Base-by-base conservation (phyloP, 305 asterid genomes). In the Fraxinus dipetala region DNA sequence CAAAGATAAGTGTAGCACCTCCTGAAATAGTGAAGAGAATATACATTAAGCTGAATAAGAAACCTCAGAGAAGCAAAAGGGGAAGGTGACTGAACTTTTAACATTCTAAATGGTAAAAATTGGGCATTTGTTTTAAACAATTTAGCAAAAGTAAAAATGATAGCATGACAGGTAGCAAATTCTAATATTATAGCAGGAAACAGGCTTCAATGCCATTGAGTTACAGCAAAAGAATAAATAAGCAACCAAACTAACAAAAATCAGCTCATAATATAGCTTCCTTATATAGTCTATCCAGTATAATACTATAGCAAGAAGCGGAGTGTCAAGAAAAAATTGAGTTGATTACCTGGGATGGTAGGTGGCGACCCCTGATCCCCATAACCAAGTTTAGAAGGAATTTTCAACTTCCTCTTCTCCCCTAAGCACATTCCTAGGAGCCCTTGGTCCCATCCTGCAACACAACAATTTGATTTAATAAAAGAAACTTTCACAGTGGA, bases 401-500 rank as follows among this genome's bases (percentile, higher is more conserved):
- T 96, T 83, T 91, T 92, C 91, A 94, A 85, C 90, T 94, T 96
- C 54, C 99, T 84, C 89, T 93, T 94, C 92, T 96, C 99, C 28
- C 98, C 98, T 65, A 96, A 86, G 86, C 99, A 96, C 97, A 94
- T 94, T 70, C 98, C 97, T 32, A 94, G 81, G 16, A 96, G 83
- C 67, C 98, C 99, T 89, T 94, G 99, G 89, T 96, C 99, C 99
- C 99, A 96, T 87, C 99, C 99, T 96, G 94, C 85, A 82, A 87
- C 84, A 72, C 7, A 56, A 78, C 72, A 86, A 63, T 51, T 59
- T 79, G 73, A 70, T 81, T 74, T 30, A 72, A 40, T 80, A 69
- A 75, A 67, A 20, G 5, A 65, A 34, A 8, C 31, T 61, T 48
- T 11, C 61, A 51, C 48, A 38, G 35, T 80, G 56, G 69, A 69